Evolutionary conservation across 768 basidiomycete species (phyloP).

Genomic region (Mycena filopes): DNA sequence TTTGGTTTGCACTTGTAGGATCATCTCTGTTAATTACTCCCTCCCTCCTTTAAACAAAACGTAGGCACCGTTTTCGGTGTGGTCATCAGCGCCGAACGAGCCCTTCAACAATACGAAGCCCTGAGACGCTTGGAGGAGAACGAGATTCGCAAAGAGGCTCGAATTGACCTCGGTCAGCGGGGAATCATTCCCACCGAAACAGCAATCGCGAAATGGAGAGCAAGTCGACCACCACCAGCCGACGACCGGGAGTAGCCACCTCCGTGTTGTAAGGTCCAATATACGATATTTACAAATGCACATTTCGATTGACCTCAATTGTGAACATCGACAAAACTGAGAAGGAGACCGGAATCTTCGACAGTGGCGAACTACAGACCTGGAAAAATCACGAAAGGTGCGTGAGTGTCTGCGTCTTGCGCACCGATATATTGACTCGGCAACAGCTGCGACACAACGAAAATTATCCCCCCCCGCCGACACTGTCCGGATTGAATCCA

Average conservation of each 20-base stretch:
- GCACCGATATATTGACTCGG: constrained; percentile 18
- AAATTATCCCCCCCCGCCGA: constrained; percentile 88
- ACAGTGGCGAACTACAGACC: constrained; percentile 86
- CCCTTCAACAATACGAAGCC: constrained; percentile 77
- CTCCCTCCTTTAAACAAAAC: neutral
- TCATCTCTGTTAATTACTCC: constrained; percentile 33
- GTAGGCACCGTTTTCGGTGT: constrained; percentile 74
- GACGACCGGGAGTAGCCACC: neutral
- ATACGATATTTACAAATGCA: too few relatives aligned
- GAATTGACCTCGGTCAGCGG: constrained; percentile 76
- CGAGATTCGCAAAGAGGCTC: constrained; percentile 74
- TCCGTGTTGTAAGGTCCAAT: neutral
- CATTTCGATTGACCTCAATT: too few relatives aligned
- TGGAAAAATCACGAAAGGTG: constrained; percentile 91
- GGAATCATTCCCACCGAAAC: constrained; percentile 86
- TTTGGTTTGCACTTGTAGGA: constrained; percentile 75
- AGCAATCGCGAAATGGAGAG: constrained; percentile 82
- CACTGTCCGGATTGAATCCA: constrained; percentile 92
- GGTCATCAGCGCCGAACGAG: constrained; percentile 79
- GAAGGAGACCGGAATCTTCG: constrained; percentile 89
- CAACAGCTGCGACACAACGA: constrained; percentile 80
- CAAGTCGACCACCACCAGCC: constrained; percentile 32
- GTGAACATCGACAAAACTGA: constrained; percentile 88
- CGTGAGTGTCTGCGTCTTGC: constrained; percentile 4
- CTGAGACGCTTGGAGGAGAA: constrained; percentile 75